Base-by-base conservation (phyloP, 257 asterid genomes). In the Petunia axillaris region DNA sequence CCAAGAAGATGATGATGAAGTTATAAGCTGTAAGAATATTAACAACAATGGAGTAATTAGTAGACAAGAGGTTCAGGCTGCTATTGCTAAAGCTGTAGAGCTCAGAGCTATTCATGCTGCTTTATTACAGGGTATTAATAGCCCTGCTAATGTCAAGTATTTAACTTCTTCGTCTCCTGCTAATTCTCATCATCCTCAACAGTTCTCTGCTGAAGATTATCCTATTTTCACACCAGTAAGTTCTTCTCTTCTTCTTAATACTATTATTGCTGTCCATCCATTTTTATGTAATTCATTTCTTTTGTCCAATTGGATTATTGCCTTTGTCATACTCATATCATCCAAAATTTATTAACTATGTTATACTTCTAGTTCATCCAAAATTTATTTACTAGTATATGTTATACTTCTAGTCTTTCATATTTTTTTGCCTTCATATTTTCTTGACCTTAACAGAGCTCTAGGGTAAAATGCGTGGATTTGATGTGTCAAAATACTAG, bases 221-320 rank as follows among this genome's bases (percentile, higher is more conserved):
- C 98, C 98, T 15, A 94, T 93, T 89, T 95, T 95, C 25, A 93
- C 97, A 67, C 99, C 97, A 2, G 98, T 95, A 81, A 92, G 91
- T 87, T 8, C 40, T 63, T 13, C 6, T 63, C 40, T 39, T 62
- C 25, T 15, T 6, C 74, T 43, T 5, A 25, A 25, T 25, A 25
- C 25, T 25, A 25, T 25, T 25, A 25, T 50, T 50, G 54, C 54
- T 6, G 13, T 50, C 7, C 54, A 50, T 13, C 55, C 55, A 50
- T 50, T 8, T 50, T 50, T 10, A 7, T 50, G 2, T 50, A 50
- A 50, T 2, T 50, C 55, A 8, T 50, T 50, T 8, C 3, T 50
- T 50, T 50, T 8, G 3, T 50, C 54, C 54, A 50, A 50, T 6
- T 50, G 54, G 54, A 8, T 9, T 8, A 25, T 25, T 25, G 25